Evolutionary conservation across 352 stramenopile species (phyloP), one percentile per base, ranked within the genome.

Genomic region (Phytophthora pisi): DNA sequence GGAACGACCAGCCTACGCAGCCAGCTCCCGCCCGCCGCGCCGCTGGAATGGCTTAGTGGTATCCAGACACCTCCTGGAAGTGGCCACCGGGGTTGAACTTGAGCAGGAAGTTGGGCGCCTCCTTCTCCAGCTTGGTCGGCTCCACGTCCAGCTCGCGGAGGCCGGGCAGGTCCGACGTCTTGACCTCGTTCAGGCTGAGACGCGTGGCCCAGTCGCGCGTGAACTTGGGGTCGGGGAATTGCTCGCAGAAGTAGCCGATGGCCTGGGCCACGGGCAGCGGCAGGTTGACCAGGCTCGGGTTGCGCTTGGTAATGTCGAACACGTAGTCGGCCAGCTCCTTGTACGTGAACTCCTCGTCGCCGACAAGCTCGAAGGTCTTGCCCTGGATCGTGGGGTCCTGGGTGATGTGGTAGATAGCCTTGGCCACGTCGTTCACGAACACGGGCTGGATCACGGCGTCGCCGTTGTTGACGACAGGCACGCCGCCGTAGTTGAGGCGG

Each of bases 271-370:
- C 66, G 13, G 81, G 80, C 46, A 94, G 66, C 56, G 90, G 89
- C 65, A 97, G 64, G 75, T 97, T 95, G 65, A 97, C 72, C 38
- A 96, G 63, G 52, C 70, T 86, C 49, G 88, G 74, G 49, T 92
- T 79, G 58, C 77, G 73, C 73, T 93, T 91, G 55, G 86, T 97
- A 58, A 86, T 77, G 59, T 99, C 95, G 63, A 98, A 97, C 40
- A 99, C 91, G 76, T 98, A 99, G 65, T 98, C 92, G 16, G 90
- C 96, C n/a, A 99, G 71, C 75, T 99, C 96, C 68, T 97, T 97
- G 78, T 98, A 94, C 56, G 96, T 96, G 73, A 99, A 99, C 79
- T 99, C 95, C 54, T 98, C 90, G 24, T 98, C 93, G 34, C 97
- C 97, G 56, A 97, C 97, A 65, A 98, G 91, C 74, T 99, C 95